Percentiles rank a stretch among this genome's conserved stretches.
These are phyloP conservation scores for Xerocomellus amylosporus DNA, from an alignment of 768 basidiomycete genomes.

Conservation along the genomic window DNA sequence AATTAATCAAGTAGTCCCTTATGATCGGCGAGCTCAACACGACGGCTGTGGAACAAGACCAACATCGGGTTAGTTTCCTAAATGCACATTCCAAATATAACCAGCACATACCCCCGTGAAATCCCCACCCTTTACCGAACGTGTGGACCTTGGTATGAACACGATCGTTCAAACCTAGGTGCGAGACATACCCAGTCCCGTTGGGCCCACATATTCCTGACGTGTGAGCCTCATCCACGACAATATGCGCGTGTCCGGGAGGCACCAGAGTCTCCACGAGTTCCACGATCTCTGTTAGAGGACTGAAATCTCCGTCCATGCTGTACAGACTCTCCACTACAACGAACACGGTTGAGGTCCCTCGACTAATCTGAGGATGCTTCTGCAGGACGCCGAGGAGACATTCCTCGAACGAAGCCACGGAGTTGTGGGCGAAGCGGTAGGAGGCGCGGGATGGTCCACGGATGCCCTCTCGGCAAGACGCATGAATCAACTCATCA, in stretches of 20 bases:
- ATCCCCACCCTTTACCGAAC: conserved; percentile 45
- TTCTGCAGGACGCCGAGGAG: conserved; percentile 28
- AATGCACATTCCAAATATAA: too few relatives aligned
- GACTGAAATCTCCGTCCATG: conserved; percentile 58
- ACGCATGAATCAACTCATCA: conserved; percentile 54
- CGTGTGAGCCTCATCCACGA: conserved; percentile 58
- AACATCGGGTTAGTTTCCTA: not conserved
- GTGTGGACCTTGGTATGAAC: conserved; percentile 49
- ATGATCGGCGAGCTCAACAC: conserved; percentile 19
- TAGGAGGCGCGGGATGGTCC: conserved; percentile 29
- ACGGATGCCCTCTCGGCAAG: conserved; percentile 50
- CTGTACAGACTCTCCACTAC: conserved; percentile 54
- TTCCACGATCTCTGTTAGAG: conserved; percentile 42
- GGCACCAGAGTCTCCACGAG: conserved; percentile 38
- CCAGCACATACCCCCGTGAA: conserved; percentile 13
- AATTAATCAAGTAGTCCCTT: conserved; percentile 22
- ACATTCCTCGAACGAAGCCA: conserved; percentile 29
- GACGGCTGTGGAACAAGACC: conserved; percentile 10
- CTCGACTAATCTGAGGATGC: conserved; percentile 18
- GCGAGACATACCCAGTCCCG: conserved; percentile 42
- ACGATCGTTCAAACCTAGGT: conserved; percentile 40
- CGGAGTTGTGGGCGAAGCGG: conserved; percentile 47
- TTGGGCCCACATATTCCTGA: conserved; percentile 48
- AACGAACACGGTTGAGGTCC: conserved; percentile 41
- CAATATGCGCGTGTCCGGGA: conserved; percentile 37